Conservation (phyloP, 1,284 basidiomycete genomes). For the Crocinoboletus sp. region DNA sequence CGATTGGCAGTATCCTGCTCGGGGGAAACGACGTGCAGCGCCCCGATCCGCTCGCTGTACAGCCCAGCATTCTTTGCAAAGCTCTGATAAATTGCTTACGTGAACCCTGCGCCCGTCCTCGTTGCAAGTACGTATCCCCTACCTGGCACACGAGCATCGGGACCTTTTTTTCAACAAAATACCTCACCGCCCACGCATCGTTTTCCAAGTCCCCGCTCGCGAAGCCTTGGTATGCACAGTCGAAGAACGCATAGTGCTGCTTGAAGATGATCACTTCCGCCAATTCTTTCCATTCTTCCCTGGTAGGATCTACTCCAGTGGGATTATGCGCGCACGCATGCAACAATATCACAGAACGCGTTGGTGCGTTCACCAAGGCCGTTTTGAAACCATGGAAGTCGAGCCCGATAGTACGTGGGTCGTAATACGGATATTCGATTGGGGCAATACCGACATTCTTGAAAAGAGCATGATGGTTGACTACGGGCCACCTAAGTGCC, state of each 20-base stretch:
- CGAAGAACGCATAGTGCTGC: slow-evolving; percentile 90
- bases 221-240: slow-evolving; percentile 95
- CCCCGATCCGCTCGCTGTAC: slow-evolving; percentile 89
- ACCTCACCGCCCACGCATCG: slow-evolving; percentile 71
- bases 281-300: slow-evolving; percentile 84
- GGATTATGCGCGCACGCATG: slow-evolving; percentile 97
- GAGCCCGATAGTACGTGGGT: slow-evolving; percentile 85
- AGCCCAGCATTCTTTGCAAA: slow-evolving; percentile 97
- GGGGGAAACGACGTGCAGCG: slow-evolving; percentile 70
- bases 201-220: slow-evolving; percentile 79
- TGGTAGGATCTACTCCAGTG: slow-evolving; percentile 92
- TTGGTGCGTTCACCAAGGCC: slow-evolving; percentile 60
- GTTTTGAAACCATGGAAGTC: slow-evolving; percentile 76
- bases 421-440: slow-evolving; percentile 86
- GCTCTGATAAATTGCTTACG: slow-evolving; percentile 47
- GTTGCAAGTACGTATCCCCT: slow-evolving; percentile 1
- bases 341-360: slow-evolving; percentile 81
- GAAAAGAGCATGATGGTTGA: slow-evolving; percentile 91
- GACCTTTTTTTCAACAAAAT: slow-evolving; percentile 73
- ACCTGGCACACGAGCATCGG: slow-evolving; percentile 88
- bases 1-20: slow-evolving; percentile 63
- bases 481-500: slow-evolving; percentile 37
- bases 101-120: slow-evolving; percentile 11
- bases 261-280: slow-evolving; percentile 72
- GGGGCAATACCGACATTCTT: slow-evolving; percentile 79